Evolutionary conservation across 208 protist species (phyloP).

Genomic region (Trichomonas tenax): DNA sequence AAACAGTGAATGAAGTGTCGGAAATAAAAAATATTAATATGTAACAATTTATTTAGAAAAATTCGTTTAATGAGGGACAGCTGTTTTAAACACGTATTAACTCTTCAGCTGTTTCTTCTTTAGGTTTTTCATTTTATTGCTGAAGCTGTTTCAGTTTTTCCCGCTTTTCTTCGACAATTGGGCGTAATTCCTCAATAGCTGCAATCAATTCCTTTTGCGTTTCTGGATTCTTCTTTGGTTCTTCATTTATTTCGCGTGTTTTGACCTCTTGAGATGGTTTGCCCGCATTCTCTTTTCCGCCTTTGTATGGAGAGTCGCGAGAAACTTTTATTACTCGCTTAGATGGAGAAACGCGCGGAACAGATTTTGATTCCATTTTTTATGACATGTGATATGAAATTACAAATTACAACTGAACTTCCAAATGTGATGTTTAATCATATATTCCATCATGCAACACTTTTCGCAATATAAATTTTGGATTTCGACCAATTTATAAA

Average conservation of each 20-base stretch:
- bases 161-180: not conserved
- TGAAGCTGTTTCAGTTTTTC: not conserved
- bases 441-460: too few relatives aligned
- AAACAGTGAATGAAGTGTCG: too few relatives aligned
- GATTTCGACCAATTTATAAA: too few relatives aligned
- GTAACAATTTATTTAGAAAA: too few relatives aligned
- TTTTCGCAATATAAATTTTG: too few relatives aligned
- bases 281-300: not conserved
- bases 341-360: not conserved
- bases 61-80: too few relatives aligned
- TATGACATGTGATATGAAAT: not conserved
- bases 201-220: not conserved
- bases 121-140: not conserved
- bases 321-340: not conserved
- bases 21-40: too few relatives aligned
- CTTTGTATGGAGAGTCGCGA: not conserved
- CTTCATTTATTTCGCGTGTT: not conserved
- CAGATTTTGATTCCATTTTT: not conserved
- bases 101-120: not conserved
- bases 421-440: too few relatives aligned
- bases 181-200: not conserved
- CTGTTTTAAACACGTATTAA: too few relatives aligned
- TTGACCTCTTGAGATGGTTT: not conserved
- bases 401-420: too few relatives aligned
- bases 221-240: not conserved